These are phyloP conservation scores for Ramaria sp. DNA, from an alignment of 768 basidiomycete species.

Conservation along the genomic window DNA sequence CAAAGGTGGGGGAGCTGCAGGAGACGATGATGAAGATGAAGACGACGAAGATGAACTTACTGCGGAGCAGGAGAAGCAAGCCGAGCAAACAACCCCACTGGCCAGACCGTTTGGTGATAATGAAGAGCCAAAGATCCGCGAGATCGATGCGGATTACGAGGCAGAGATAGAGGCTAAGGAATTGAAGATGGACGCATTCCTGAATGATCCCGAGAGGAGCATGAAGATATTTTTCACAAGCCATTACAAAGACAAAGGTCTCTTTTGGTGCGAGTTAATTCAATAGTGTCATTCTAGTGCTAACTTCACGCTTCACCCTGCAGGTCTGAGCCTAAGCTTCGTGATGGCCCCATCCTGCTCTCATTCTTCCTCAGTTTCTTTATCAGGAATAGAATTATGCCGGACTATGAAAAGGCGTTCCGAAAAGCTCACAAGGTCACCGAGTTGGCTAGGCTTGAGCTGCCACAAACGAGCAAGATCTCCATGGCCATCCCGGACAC, in stretches of 20 bases:
- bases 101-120: not conserved
- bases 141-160: conserved; percentile 12
- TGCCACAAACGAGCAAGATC: conserved; percentile 37
- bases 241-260: conserved; percentile 53
- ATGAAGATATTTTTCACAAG: conserved; percentile 63
- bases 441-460: conserved; percentile 34
- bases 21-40: conserved; percentile 20
- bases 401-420: conserved; percentile 40
- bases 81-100: conserved; percentile 8
- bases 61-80: conserved; percentile 15
- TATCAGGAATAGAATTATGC: conserved; percentile 42
- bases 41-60: conserved; percentile 28
- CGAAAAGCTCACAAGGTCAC: conserved; percentile 34
- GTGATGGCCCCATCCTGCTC: conserved; percentile 41
- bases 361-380: conserved; percentile 52
- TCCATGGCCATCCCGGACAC: conserved; percentile 36
- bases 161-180: conserved; percentile 17
- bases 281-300: conserved; percentile 2
- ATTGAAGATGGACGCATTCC: conserved; percentile 33
- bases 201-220: conserved; percentile 47
- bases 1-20: conserved; percentile 1
- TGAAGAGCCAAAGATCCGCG: conserved; percentile 3
- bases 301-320: conserved; percentile 7
- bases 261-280: conserved; percentile 44
- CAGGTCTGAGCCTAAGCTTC: conserved; percentile 39